A percentile compares a stretch with the other conserved stretches of the same genome.
These are phyloP conservation scores for Penicillium turbatum DNA, from an alignment of 495 filamentous ascomycete species.

Conservation along the genomic window DNA sequence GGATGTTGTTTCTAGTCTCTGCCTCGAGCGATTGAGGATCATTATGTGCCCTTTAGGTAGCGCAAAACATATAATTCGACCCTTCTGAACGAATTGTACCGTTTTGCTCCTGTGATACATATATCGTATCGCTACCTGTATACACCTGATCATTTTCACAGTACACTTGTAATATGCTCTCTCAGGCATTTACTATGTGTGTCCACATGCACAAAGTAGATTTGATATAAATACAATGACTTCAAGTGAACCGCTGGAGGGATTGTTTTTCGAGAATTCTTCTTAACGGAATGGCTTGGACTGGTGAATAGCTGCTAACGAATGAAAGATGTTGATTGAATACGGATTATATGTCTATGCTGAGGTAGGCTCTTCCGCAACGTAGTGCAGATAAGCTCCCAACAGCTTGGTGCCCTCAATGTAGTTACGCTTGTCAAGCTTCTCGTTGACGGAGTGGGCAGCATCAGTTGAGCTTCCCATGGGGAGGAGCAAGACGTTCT, in stretches of 20 bases:
- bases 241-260: too few species aligned
- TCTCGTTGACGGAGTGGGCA: constrained; percentile 97
- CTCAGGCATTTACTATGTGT: too few species aligned
- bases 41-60: neutral
- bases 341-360: neutral
- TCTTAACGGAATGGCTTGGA: too few species aligned
- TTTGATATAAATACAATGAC: too few species aligned
- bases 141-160: too few species aligned
- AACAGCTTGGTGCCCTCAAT: constrained; percentile 97
- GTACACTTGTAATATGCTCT: too few species aligned
- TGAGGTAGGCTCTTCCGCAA: constrained; percentile 76
- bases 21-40: neutral
- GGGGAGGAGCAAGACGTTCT: constrained; percentile 92
- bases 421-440: constrained; percentile 94
- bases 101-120: too few species aligned
- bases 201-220: too few species aligned
- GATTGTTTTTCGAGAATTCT: too few species aligned
- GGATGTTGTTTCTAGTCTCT: neutral
- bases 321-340: neutral
- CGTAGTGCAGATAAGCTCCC: constrained; percentile 94
- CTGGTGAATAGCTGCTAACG: neutral
- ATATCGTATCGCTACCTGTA: too few species aligned
- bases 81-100: too few species aligned
- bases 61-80: neutral
- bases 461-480: constrained; percentile 98